These are phyloP conservation scores for Schizophyllum amplum DNA, from an alignment of 1,284 basidiomycete genomes.

Conservation along the genomic window DNA sequence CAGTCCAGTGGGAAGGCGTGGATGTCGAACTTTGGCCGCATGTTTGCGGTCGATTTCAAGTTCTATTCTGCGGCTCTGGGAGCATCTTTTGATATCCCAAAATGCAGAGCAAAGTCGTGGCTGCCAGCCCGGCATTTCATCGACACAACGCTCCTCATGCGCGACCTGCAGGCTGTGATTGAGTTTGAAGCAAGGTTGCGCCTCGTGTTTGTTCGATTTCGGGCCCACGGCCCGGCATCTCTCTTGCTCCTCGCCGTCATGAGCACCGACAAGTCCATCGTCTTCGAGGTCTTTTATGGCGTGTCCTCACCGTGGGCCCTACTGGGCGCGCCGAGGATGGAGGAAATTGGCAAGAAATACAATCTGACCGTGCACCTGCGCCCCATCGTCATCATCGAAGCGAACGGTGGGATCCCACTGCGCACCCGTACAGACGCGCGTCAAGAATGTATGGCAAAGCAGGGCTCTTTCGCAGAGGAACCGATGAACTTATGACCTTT, in stretches of 20 bases:
- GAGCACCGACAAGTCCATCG: neutral
- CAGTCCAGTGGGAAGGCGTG: too few species aligned
- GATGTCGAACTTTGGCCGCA: neutral
- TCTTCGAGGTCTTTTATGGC: neutral
- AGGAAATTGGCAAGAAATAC: neutral
- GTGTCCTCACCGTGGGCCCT: neutral
- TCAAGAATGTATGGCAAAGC: neutral
- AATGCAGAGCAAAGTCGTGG: too few species aligned
- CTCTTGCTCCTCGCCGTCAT: neutral
- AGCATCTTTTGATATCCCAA: neutral
- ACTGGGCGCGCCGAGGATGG: neutral
- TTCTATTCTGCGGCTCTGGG: neutral
- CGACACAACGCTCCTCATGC: too few species aligned
- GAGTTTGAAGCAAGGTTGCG: neutral
- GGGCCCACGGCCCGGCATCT: neutral
- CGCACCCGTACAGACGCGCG: neutral
- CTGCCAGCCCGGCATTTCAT: too few species aligned
- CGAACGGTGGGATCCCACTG: neutral
- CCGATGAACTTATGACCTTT: too few species aligned
- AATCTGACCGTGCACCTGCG: neutral
- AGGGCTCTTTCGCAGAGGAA: neutral
- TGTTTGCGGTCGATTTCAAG: neutral
- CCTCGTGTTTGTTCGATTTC: neutral
- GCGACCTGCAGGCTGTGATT: too few species aligned
- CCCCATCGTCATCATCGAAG: neutral